Base-by-base conservation (phyloP, 116 monocot genomes). In the Trichopus zeylanicus region DNA sequence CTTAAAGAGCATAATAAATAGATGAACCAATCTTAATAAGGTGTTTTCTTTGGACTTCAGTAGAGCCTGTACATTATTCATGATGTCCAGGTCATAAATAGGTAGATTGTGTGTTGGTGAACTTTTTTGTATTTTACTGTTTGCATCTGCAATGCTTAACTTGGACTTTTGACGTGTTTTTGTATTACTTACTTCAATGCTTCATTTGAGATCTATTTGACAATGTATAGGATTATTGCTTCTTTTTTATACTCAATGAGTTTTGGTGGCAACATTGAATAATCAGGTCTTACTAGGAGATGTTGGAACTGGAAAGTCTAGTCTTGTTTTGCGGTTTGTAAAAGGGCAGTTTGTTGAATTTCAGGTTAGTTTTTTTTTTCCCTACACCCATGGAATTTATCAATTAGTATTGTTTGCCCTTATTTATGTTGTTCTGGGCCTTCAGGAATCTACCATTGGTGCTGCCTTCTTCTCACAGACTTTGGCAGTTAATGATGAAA, bases 301-400 rank as follows among this genome's bases (percentile, higher is more conserved):
- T 68, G 81, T 83, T 24, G 91, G 75, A 55, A 55, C 91, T 10
- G 91, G 86, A 23, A 91, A 91, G 58, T 91, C 86, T 12, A 91
- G 91, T 60, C 61, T 91, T 29, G 86, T 91, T 30, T 63, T 91
- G 37, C 83, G 91, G 16, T 91, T 91, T 78, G 86, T 91, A 8
- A 91, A 91, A 66, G 86, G 86, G 7, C 91, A 91, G 53, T 91
- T 91, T 70, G 73, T 91, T 55, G 91, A 91, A 47, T 91, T 86
- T 54, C 91, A 91, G 86, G 91, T 91, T 69, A 29, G 65, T 53
- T 6, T 6, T 7, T 53, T 6, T 6, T 7, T 18, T 29, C 35
- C 18, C 26, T 4, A 37, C 12, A 20, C 12, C 5, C n/a, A 15
- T 26, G 8, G 1, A 48, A 19, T 4, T 21, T 6, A 23, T 38